These are phyloP conservation scores for Pleurotus tuber-regium DNA, from an alignment of 768 basidiomycete genomes.

Conservation along the genomic window DNA sequence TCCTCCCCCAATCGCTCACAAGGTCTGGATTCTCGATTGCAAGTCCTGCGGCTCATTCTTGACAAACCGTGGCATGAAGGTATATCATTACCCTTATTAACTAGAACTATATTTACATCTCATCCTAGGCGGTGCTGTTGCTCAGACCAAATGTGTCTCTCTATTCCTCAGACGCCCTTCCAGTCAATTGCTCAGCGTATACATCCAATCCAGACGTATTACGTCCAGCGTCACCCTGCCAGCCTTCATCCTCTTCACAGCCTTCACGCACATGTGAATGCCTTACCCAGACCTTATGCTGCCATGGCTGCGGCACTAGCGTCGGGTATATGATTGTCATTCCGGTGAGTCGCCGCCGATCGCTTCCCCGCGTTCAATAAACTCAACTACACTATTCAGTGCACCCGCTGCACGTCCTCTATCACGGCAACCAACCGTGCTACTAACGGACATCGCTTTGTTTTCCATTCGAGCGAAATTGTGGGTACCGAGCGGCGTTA, in stretches of 20 bases:
- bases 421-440: constrained; percentile 63
- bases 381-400: constrained; percentile 31
- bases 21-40: constrained; percentile 83
- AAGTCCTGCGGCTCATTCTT: constrained; percentile 69
- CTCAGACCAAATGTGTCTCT: constrained; percentile 78
- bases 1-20: constrained; percentile 53
- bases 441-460: constrained; percentile 85
- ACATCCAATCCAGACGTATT: constrained; percentile 44
- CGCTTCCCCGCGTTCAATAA: background rate
- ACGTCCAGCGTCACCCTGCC: constrained; percentile 26
- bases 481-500: constrained; percentile 61
- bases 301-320: constrained; percentile 71
- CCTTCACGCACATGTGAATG: constrained; percentile 75
- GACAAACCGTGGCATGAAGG: constrained; percentile 87
- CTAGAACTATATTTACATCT: constrained; percentile 9
- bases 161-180: constrained; percentile 80
- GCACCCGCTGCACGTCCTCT: constrained; percentile 70
- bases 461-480: constrained; percentile 78
- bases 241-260: constrained; percentile 31
- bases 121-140: constrained; percentile 73
- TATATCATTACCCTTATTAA: constrained; percentile 24
- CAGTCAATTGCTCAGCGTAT: constrained; percentile 72
- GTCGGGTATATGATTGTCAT: constrained; percentile 83
- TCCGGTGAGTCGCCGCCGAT: constrained; percentile 38
- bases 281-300: constrained; percentile 77